Evolutionary conservation across 495 filamentous ascomycete genomes (phyloP), one percentile per base, ranked within the genome.

Genomic region (Neurospora sublineolata): DNA sequence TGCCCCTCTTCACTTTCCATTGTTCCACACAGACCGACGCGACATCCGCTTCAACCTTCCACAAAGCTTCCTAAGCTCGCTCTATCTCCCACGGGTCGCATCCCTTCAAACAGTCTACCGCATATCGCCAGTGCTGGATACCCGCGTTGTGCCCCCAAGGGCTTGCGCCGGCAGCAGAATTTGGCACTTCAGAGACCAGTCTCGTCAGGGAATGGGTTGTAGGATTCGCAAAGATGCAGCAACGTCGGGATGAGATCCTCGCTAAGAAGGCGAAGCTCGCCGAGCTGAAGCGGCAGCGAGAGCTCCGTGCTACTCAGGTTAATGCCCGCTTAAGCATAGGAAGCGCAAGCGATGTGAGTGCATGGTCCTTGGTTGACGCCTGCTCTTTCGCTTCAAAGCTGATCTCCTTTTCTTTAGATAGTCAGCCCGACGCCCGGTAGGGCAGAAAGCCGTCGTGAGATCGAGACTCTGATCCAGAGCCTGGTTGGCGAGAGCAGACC

Each of bases 231-330:
- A 85, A 77, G 58, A 92, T 93, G 86, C 91, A 94, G 83, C 89
- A 93, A 84, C 90, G 94, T 73, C 90, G 91, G 83, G 93, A 95
- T 83, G 95, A 98, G 83, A 96, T 99, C 76, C 83, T 93, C 64
- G 93, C 92, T 73, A 99, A 98, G 83, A 91, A 90, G 83, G 94
- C 93, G 38, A 97, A 92, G 84, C 93, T 99, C 75, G 94, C 91
- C 37, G 96, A 98, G 86, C 87, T 99, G 74, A 97, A 97, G 81
- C 88, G 92, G 71, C 94, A 97, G 78, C 88, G 94, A 74, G 92
- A 94, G 80, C 84, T 93, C 64, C 86, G 94, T 68, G 87, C 89
- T 73, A 90, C 85, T 79, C 93, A 95, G 79, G 87, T 90, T 74
- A 86, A 84, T 46, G 85, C 83, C 68, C 86, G 92, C 70, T 86